These are phyloP conservation scores for Actinomortierella wolfii DNA, from an alignment of 371 early-diverging fungal species.

Conservation along the genomic window DNA sequence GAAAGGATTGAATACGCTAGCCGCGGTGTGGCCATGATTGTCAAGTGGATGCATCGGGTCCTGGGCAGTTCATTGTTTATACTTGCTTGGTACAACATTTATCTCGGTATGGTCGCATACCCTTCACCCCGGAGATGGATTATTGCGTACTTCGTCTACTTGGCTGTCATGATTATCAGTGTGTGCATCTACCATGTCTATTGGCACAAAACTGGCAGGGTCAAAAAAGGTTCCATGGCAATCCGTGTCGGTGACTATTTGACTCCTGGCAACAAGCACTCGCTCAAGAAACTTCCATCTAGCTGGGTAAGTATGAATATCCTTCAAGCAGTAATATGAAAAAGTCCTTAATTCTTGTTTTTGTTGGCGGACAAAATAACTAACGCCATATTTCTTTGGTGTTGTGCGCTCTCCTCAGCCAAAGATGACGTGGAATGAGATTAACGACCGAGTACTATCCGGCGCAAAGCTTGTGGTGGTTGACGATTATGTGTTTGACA, in stretches of 20 bases:
- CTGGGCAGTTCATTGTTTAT: not conserved
- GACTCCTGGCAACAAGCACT: not conserved
- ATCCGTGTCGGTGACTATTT: slow-evolving; percentile 4
- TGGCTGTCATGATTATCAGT: not conserved
- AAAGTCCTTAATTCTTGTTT: too few species aligned
- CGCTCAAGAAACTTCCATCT: not conserved
- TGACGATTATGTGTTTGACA: slow-evolving; percentile 12
- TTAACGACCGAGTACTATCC: slow-evolving; percentile 14
- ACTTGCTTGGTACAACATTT: slow-evolving; percentile 7
- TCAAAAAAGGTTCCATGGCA: not conserved
- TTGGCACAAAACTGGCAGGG: not conserved
- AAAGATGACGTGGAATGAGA: slow-evolving; percentile 4
- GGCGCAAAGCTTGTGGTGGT: slow-evolving; percentile 23
- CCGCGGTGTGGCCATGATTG: not conserved
- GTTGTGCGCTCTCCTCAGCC: too few species aligned
- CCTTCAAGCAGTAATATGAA: too few species aligned
- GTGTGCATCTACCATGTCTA: slow-evolving; percentile 4
- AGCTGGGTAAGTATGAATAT: not conserved
- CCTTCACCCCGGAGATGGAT: not conserved
- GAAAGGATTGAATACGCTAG: not conserved
- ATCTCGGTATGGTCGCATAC: slow-evolving; percentile 1
- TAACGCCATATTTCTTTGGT: too few species aligned
- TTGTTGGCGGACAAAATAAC: too few species aligned
- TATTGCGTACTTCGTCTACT: not conserved
- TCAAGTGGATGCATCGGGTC: slow-evolving; percentile 5